phyloP scores from a whole-genome alignment of 768 basidiomycete species.

The Phylloporus scabripes region DNA sequence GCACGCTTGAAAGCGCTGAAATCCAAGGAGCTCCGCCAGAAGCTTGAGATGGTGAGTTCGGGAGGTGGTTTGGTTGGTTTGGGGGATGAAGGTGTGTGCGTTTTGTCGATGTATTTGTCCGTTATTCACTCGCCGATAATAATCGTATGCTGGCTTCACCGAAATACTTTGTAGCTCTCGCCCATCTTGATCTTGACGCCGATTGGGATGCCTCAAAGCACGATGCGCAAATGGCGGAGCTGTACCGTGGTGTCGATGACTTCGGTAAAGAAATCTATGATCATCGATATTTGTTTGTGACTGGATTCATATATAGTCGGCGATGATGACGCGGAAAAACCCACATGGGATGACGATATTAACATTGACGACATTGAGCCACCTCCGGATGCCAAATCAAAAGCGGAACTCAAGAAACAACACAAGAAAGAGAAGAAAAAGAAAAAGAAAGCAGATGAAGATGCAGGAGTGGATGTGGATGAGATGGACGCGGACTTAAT shows the following conservation, averaged over 20 bases:
- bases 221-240: constrained; percentile 71
- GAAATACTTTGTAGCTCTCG: constrained; percentile 41
- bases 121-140: no score
- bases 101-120: not conserved
- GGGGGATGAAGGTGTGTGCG: constrained; percentile 21
- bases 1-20: constrained; percentile 79
- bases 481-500: constrained; percentile 53
- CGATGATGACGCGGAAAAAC: constrained; percentile 56
- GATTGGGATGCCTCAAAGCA: constrained; percentile 90
- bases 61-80: constrained; percentile 55
- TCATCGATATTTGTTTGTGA: not conserved
- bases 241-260: constrained; percentile 58
- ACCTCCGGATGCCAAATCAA: constrained; percentile 30
- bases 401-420: constrained; percentile 20
- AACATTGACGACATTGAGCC: constrained; percentile 63
- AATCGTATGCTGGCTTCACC: not conserved
- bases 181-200: constrained; percentile 77
- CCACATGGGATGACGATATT: constrained; percentile 88
- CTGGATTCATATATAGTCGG: constrained; percentile 12
- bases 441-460: constrained; percentile 33
- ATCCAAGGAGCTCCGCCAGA: constrained; percentile 71
- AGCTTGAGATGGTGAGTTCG: constrained; percentile 64
- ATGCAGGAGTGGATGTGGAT: constrained; percentile 43
- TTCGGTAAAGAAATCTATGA: constrained; percentile 21
- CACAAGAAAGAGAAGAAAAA: constrained; percentile 53